These are phyloP conservation scores for Dalbergia cochinchinensis DNA, from an alignment of 306 rosid genomes.

Conservation along the genomic window DNA sequence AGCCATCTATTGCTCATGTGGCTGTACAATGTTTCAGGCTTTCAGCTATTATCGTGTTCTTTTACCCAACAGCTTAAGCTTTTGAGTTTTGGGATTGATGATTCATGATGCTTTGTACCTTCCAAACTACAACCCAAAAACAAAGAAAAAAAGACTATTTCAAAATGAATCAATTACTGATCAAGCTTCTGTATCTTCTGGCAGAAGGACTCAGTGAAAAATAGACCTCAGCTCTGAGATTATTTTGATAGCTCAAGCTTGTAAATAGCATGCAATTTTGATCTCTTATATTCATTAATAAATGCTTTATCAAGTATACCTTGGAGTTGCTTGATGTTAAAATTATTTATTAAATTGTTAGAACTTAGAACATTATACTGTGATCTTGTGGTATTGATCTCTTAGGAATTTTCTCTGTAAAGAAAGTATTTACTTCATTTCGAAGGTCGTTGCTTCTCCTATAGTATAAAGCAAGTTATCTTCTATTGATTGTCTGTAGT, in stretches of 20 bases:
- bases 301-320: neutral
- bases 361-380: too few species aligned
- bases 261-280: neutral
- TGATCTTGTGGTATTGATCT: too few species aligned
- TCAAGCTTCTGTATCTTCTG: neutral
- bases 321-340: too few species aligned
- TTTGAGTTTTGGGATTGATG: too few species aligned
- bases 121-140: neutral
- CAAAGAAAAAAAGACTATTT: neutral
- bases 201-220: neutral
- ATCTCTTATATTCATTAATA: neutral
- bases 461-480: neutral
- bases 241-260: slow-evolving; percentile 8
- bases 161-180: slow-evolving; percentile 21
- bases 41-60: neutral
- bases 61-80: too few species aligned
- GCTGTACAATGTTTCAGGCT: neutral
- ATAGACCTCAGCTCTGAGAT: neutral
- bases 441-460: too few species aligned
- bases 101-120: neutral
- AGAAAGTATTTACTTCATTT: too few species aligned
- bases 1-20: neutral
- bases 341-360: too few species aligned
- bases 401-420: too few species aligned
- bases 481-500: neutral